Conservation (phyloP, 73 alveolate genomes). For the Breviolum minutum region DNA sequence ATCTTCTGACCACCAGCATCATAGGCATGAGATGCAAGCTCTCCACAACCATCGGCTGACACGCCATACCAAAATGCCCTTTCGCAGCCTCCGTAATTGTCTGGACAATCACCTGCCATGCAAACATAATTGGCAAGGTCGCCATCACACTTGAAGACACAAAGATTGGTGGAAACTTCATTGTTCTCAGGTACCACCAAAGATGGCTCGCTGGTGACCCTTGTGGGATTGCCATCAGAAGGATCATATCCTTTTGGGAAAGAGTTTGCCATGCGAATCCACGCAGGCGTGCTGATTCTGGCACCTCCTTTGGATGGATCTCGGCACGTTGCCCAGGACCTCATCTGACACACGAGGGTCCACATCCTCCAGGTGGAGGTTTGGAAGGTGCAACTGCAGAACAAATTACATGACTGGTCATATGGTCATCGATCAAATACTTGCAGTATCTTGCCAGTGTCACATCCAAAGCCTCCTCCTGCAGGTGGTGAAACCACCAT, state of each 20-base stretch:
- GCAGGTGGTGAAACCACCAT: background rate
- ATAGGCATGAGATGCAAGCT: background rate
- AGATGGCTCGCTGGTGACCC: background rate
- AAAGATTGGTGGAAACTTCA: background rate
- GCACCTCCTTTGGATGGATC: constrained; percentile 36
- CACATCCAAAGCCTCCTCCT: constrained; percentile 40
- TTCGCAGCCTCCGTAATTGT: background rate
- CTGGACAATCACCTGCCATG: constrained; percentile 17
- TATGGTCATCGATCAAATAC: background rate
- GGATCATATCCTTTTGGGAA: constrained; percentile 34
- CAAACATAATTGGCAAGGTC: constrained; percentile 22
- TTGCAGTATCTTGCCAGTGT: constrained; percentile 24
- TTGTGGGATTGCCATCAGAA: background rate
- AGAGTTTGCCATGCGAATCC: background rate
- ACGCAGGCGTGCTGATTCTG: constrained; percentile 3
- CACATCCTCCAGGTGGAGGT: constrained; percentile 2
- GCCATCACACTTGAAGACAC: constrained; percentile 11
- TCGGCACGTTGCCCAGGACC: constrained; percentile 20
- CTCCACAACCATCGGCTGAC: constrained; percentile 31
- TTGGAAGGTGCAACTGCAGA: constrained; percentile 3
- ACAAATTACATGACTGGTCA: constrained; percentile 7
- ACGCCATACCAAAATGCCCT: constrained; percentile 10
- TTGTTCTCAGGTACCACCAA: background rate
- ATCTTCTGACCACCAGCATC: constrained; percentile 30
- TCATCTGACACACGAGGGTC: constrained; percentile 21